These are phyloP conservation scores for Nicotiana benthamiana DNA, from an alignment of 257 asterid species.

Conservation along the genomic window DNA sequence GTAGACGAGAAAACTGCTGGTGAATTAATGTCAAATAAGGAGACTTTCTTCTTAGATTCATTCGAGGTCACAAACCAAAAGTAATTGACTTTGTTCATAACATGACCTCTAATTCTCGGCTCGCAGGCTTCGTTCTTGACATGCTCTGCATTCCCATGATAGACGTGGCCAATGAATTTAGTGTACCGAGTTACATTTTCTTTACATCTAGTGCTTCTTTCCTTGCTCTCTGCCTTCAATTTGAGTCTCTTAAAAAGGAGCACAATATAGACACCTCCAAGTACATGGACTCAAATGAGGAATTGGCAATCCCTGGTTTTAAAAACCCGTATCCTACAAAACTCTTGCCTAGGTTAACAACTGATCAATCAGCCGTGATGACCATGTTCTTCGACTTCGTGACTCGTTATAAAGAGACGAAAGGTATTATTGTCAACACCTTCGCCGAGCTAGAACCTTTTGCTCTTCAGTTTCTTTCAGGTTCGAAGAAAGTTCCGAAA, in stretches of 20 bases:
- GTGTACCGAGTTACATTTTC: constrained; percentile 28
- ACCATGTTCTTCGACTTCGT: not conserved
- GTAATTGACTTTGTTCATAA: not conserved
- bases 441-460: constrained; percentile 33
- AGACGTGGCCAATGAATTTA: constrained; percentile 29
- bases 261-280: constrained; percentile 6
- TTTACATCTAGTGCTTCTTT: constrained; percentile 27
- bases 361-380: constrained; percentile 3
- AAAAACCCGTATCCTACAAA: constrained; percentile 18
- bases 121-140: constrained; percentile 28
- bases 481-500: constrained; percentile 4
- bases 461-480: constrained; percentile 18
- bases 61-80: not conserved
- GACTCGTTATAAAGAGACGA: not conserved
- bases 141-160: constrained; percentile 30
- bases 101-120: not conserved
- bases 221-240: constrained; percentile 7
- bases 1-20: not conserved
- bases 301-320: constrained; percentile 19
- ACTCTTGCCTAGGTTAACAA: constrained; percentile 3
- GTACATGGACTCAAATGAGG: not conserved
- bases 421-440: constrained; percentile 39
- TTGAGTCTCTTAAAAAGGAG: constrained; percentile 3
- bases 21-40: not conserved
- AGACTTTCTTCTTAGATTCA: not conserved